Base-by-base conservation (phyloP, 2,329 filamentous ascomycete genomes). In the Thermoascus crustaceus region DNA sequence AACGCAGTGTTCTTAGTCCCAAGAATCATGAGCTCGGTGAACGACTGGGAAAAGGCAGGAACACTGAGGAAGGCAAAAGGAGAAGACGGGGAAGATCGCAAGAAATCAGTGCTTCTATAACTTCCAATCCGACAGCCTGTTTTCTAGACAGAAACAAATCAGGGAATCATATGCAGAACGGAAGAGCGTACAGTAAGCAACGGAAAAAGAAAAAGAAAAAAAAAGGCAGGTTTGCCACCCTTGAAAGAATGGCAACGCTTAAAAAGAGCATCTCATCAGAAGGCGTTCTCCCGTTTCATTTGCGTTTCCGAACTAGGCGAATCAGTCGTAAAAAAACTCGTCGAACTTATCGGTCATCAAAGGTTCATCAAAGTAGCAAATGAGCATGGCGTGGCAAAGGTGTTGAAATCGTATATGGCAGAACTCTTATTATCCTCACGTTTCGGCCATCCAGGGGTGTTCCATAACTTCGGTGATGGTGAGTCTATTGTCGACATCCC, bases 401-500 rank as follows among this genome's bases (percentile, higher is more conserved):
- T 24, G 14, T 19, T 9, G 20, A 34, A 30, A 13, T 14, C 4
- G 14, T 7, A 29, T 23, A 23, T 18, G 10, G 9, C 9, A 8
- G 9, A 13, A 9, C 30, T 7, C 14, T 19, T 10, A 8, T 13
- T 19, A 23, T 7, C 7, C n/a, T 53, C 36, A 56, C 20, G 39
- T 44, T 35, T 49, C 51, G 7, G 38, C 43, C 57, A 68, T 61
- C 91, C 91, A 98, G n/a, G 82, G 78, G 62, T 96, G 89, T 36
- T 85, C 77, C 38, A 94, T 66, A 11, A 98, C 88, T 57, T 88
- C 80, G 40, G 82, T 79, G 50, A 96, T 96, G n/a, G 80, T 82
- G 49, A 86, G 80, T 38, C 91, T 72, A 52, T 82, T 73, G 47
- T 82, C 76, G 7, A 96, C 85, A 56, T 96, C 82, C 24, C 91